Conservation (phyloP, 805 yeast species). For the Cyberlindnera petersonii region DNA sequence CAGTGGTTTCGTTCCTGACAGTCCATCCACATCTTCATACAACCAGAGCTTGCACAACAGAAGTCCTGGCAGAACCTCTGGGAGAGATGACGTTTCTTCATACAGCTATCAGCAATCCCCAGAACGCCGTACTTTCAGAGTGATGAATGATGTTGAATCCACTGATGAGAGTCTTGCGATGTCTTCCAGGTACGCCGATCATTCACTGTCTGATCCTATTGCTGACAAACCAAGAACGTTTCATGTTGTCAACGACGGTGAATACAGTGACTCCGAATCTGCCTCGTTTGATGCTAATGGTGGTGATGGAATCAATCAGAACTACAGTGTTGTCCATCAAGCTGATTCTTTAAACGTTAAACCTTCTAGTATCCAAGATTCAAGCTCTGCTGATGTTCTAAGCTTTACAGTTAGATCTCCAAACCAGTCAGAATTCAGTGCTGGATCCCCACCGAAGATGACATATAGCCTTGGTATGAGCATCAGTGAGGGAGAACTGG, state of each 20-base stretch:
- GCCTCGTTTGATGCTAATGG: conserved; percentile 14
- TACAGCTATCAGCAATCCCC: conserved; percentile 13
- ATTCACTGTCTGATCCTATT: background rate
- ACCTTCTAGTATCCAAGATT: conserved; percentile 17
- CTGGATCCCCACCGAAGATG: conserved; percentile 16
- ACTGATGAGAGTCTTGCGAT: background rate
- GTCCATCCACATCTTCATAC: background rate
- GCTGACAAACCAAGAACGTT: conserved; percentile 16
- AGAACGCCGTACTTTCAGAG: conserved; percentile 10
- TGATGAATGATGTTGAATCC: conserved; percentile 10
- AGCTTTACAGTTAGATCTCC: conserved; percentile 36
- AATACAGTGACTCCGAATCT: conserved; percentile 20
- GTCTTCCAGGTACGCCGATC: background rate
- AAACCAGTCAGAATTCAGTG: conserved; percentile 27
- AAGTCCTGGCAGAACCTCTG: background rate
- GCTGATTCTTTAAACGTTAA: background rate
- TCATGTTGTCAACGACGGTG: conserved; percentile 29
- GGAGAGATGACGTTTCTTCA: conserved; percentile 8
- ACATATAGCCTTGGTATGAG: conserved; percentile 1
- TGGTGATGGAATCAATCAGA: conserved; percentile 10
- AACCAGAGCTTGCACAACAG: background rate
- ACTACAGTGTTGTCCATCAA: conserved; percentile 20
- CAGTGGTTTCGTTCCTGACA: background rate
- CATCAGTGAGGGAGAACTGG: conserved; percentile 8
- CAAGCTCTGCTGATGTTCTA: conserved; percentile 25